Evolutionary conservation across 306 rosid genomes (phyloP), one percentile per base, ranked within the genome.

Genomic region (Neltuma alba): DNA sequence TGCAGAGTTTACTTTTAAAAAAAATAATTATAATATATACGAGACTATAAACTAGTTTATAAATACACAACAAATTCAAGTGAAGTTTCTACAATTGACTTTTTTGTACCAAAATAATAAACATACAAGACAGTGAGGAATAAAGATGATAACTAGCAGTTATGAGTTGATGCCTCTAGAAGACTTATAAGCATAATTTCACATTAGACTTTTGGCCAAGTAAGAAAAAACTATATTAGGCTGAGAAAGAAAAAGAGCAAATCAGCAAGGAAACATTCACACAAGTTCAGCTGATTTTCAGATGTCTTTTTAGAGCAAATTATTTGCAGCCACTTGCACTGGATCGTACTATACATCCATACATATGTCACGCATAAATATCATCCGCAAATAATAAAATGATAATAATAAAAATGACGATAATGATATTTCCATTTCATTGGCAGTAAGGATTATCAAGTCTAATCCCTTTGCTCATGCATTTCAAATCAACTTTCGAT

Each of bases 221-320:
- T 11, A 8, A 21, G 10, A 0, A 10, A 0, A 1, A 21, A 21
- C n/a, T n/a, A n/a, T n/a, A n/a, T n/a, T n/a, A n/a, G n/a, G n/a
- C n/a, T n/a, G 10, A 23, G 25, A 25, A 57, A 7, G 25, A 11
- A 23, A 57, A 57, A 1, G 6, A 57, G 25, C 7, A 11, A 57
- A 57, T 11, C 64, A 57, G 64, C 18, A 10, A 11, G 25, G 64
- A 57, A 10, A 34, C 34, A 10, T 57, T 11, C 7, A 4, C 64
- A 9, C 16, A 9, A 57, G 33, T 47, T 47, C 1, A 5, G 54
- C 28, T 10, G 15, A 57, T 57, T 25, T 9, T 57, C 33, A 57
- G 6, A 10, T 57, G 64, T 25, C 18, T 11, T 57, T 3, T 57
- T 57, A 23, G 1, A 25, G 25, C 27, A 25, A 23, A 57, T 57